Evolutionary conservation across 2,329 filamentous ascomycete genomes (phyloP).

Genomic region (Botrytis porri): DNA sequence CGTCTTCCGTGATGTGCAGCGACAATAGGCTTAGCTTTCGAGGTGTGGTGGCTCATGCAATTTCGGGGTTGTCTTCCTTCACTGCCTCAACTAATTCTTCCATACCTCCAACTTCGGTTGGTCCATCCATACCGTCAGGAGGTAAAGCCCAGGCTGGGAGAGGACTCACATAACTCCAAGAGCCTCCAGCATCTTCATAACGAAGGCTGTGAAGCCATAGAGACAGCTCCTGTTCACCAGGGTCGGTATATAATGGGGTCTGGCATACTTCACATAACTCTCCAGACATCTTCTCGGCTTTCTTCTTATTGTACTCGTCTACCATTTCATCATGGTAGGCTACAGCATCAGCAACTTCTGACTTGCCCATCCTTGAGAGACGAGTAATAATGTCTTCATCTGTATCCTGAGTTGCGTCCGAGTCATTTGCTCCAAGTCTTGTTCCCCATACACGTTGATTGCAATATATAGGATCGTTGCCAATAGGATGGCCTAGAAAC

Average conservation of each 20-base stretch:
- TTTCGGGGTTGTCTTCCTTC: constrained; percentile 38
- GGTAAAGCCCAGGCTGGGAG: constrained; percentile 86
- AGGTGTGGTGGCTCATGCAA: constrained; percentile 25
- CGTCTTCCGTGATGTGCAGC: neutral
- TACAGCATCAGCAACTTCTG: constrained; percentile 84
- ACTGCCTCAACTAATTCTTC: constrained; percentile 56
- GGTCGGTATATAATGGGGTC: constrained; percentile 90
- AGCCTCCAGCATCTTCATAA: constrained; percentile 79
- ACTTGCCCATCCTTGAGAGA: constrained; percentile 87
- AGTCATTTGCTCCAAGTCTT: constrained; percentile 65
- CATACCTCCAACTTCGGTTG: constrained; percentile 62
- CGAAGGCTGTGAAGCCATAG: constrained; percentile 91
- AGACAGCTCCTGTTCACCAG: constrained; percentile 82
- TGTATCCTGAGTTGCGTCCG: constrained; percentile 64
- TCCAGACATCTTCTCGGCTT: constrained; percentile 91
- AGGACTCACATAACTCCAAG: constrained; percentile 83
- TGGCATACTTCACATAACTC: constrained; percentile 76
- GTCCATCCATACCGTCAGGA: constrained; percentile 56
- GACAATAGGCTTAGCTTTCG: neutral
- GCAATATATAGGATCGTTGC: constrained; percentile 96
- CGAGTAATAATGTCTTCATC: constrained; percentile 89
- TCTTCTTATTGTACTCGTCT: constrained; percentile 81
- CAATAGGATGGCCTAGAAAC: constrained; percentile 89
- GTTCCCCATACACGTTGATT: constrained; percentile 90
- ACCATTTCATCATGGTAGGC: constrained; percentile 95